A percentile compares a stretch with the other conserved stretches of the same genome.
phyloP scores from a whole-genome alignment of 192 early-diverging fungal species.

The Backusella parvicylindrica region DNA sequence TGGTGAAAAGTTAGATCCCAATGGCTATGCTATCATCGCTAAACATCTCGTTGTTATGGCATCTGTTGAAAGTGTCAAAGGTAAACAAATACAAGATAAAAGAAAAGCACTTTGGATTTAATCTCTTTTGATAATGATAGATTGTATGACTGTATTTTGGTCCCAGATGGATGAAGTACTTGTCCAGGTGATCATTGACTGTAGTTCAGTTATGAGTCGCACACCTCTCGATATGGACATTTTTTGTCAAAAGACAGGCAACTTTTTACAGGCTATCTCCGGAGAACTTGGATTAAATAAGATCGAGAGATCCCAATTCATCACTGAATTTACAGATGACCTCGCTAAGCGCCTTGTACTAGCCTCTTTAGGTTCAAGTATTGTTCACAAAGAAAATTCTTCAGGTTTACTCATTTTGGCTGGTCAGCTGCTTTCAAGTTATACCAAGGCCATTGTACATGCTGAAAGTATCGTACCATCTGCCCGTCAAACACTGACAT shows the following conservation, averaged over 20 bases:
- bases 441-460: background rate
- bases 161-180: constrained; percentile 2
- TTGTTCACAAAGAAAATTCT: constrained; percentile 5
- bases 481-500: background rate
- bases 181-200: constrained; percentile 6
- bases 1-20: constrained; percentile 16
- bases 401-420: background rate
- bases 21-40: constrained; percentile 7
- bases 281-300: background rate
- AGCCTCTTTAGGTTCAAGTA: background rate
- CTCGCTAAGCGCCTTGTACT: constrained; percentile 4
- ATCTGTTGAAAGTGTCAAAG: constrained; percentile 13
- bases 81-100: background rate
- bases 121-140: background rate
- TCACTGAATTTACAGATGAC: background rate
- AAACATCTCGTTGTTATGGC: background rate
- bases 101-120: too few relatives aligned
- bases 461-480: background rate
- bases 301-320: background rate
- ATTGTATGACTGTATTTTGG: constrained; percentile 11
- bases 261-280: background rate
- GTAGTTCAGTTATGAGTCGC: background rate
- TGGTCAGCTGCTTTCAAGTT: background rate
- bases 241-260: constrained; percentile 5
- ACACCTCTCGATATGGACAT: background rate